Conservation (phyloP, 371 early-diverging fungal genomes). For the Mortierella sp. region DNA sequence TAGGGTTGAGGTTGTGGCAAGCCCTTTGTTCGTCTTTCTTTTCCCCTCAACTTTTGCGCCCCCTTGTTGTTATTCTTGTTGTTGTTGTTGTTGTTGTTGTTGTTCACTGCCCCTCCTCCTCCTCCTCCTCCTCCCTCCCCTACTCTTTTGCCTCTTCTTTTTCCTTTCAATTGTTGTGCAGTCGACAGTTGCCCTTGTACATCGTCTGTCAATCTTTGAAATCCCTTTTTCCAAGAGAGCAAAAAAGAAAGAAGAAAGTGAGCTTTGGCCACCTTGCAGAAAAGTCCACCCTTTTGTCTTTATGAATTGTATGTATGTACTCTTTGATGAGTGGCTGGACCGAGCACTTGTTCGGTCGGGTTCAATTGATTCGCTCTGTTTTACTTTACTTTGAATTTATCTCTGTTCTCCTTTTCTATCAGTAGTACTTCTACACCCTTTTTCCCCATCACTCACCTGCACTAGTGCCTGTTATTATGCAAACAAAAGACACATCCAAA, state of each 20-base stretch:
- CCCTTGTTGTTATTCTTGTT: neutral
- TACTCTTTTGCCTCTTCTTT: neutral
- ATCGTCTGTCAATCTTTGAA: neutral
- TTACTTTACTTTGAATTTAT: slow-evolving; percentile 4
- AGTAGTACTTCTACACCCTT: neutral
- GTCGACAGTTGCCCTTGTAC: neutral
- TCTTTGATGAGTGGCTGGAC: neutral
- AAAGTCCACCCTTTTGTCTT: neutral
- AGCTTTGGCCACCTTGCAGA: slow-evolving; percentile 32
- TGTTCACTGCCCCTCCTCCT: neutral
- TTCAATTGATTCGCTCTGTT: slow-evolving; percentile 15
- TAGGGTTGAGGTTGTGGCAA: neutral
- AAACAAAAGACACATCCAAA: neutral
- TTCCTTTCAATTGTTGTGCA: neutral
- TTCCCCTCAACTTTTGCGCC: neutral
- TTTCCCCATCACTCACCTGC: neutral
- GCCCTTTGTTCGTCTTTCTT: neutral
- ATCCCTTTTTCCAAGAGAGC: neutral
- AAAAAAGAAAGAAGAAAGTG: neutral
- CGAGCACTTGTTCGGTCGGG: neutral
- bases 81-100: neutral
- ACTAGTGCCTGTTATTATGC: neutral
- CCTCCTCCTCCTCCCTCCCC: neutral
- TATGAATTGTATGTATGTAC: neutral
- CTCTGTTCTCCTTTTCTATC: neutral